phyloP scores from a whole-genome alignment of 2,329 filamentous ascomycete species.

The Cytospora chrysosperma region DNA sequence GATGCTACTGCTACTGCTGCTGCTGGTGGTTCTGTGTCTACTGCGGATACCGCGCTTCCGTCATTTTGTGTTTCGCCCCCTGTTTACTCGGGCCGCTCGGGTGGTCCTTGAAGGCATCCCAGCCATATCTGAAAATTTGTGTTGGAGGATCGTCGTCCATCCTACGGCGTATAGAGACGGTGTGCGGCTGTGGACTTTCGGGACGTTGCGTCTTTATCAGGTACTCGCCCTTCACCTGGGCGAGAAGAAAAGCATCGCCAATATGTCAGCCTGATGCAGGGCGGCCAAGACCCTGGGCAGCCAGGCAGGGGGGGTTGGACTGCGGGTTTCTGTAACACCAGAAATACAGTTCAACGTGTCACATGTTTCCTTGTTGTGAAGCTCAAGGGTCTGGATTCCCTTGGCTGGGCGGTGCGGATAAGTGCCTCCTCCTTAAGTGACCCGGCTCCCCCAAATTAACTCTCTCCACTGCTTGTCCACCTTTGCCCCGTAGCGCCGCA shows the following conservation, averaged over 20 bases:
- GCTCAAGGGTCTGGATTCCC: neutral
- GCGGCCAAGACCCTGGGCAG: neutral
- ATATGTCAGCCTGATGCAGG: neutral
- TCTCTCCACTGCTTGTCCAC: neutral
- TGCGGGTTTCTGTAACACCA: neutral
- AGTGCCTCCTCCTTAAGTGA: neutral
- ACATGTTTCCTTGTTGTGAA: neutral
- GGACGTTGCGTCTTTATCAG: neutral
- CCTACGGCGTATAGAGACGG: neutral
- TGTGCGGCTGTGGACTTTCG: neutral
- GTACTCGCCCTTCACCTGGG: neutral
- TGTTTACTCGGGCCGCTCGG: neutral
- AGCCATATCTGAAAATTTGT: neutral
- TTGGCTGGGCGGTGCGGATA: neutral
- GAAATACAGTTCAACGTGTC: neutral
- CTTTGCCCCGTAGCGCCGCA: neutral
- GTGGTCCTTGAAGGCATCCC: neutral
- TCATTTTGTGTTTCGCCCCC: neutral
- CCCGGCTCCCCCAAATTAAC: neutral
- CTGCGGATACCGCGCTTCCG: neutral
- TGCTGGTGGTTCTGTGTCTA: neutral
- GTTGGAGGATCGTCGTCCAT: neutral
- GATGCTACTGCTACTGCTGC: no score
- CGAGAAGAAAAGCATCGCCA: neutral
- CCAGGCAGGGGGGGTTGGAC: neutral